Conservation (phyloP, 1,139 yeast species). For the Suzukiozyma palmioleophila region DNA sequence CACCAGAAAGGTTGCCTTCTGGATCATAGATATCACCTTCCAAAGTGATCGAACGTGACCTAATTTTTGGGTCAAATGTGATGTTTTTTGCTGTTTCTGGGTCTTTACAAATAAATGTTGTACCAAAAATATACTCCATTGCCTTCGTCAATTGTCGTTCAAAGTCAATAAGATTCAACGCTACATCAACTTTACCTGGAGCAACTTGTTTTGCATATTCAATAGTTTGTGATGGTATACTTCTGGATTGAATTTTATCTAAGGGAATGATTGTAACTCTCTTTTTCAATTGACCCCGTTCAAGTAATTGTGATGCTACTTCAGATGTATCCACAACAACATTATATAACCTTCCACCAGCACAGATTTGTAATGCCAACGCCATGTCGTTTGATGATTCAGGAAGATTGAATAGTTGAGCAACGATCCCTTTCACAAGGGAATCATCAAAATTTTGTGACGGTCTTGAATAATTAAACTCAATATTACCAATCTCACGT, state of each 20-base stretch:
- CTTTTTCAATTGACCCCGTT: constrained; percentile 70
- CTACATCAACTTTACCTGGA: constrained; percentile 84
- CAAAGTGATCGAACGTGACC: constrained; percentile 82
- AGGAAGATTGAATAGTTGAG: constrained; percentile 70
- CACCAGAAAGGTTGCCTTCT: constrained; percentile 93
- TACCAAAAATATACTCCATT: constrained; percentile 89
- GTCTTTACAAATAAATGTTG: constrained; percentile 78
- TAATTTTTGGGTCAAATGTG: constrained; percentile 78
- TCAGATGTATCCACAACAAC: constrained; percentile 87
- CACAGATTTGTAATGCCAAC: constrained; percentile 87
- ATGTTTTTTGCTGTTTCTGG: constrained; percentile 84
- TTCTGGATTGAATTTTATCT: constrained; percentile 69
- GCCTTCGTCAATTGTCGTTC: constrained; percentile 70
- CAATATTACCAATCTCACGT: constrained; percentile 68
- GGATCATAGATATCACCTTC: constrained; percentile 97
- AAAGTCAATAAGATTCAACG: constrained; percentile 73
- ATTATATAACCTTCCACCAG: constrained; percentile 86
- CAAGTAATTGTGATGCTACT: constrained; percentile 77
- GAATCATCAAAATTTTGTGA: constrained; percentile 52
- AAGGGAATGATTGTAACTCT: constrained; percentile 91
- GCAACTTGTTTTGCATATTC: constrained; percentile 63
- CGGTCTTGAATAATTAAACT: constrained; percentile 70
- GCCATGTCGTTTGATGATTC: constrained; percentile 60
- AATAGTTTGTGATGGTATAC: constrained; percentile 39
- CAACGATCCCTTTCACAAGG: constrained; percentile 84